Evolutionary conservation across 768 basidiomycete genomes (phyloP).

Genomic region (Boletellus ananiceps): DNA sequence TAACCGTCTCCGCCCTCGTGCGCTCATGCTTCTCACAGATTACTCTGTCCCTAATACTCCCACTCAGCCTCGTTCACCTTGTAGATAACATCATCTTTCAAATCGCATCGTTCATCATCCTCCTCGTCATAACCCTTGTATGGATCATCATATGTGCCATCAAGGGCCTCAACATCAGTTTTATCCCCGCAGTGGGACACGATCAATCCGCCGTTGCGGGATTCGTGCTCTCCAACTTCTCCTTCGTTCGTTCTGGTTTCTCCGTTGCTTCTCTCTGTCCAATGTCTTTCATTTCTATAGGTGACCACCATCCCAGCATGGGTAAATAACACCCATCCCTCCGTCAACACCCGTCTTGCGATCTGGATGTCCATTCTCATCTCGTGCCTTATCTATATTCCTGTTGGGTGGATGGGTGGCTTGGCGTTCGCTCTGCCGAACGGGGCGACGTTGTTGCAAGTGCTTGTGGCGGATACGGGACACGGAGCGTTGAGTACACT

Average conservation of each 20-base stretch:
- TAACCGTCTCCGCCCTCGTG: neutral
- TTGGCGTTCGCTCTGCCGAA: conserved; percentile 7
- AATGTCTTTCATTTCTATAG: neutral
- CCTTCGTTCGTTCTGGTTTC: conserved; percentile 16
- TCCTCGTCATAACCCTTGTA: conserved; percentile 15
- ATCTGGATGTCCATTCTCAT: conserved; percentile 22
- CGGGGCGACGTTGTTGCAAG: conserved; percentile 16
- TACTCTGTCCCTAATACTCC: conserved; percentile 16
- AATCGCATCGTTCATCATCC: conserved; percentile 18
- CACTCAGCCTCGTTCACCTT: conserved; percentile 21
- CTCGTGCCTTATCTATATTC: conserved; percentile 23
- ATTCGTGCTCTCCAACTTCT: conserved; percentile 23
- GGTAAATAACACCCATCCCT: conserved; percentile 23
- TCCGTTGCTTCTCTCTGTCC: neutral
- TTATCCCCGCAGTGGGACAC: conserved; percentile 14
- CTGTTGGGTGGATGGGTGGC: conserved; percentile 22
- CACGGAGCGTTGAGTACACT: conserved; percentile 3
- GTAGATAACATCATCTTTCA: conserved; percentile 25
- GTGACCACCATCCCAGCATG: conserved; percentile 24
- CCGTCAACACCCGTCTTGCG: conserved; percentile 19
- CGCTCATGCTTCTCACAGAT: conserved; percentile 13
- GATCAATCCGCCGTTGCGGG: conserved; percentile 20
- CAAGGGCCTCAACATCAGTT: conserved; percentile 8
- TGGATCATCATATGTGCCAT: conserved; percentile 18
- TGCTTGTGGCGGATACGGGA: conserved; percentile 5